Conservation (phyloP, 495 filamentous ascomycete species). For the Trichocladium antarcticum region DNA sequence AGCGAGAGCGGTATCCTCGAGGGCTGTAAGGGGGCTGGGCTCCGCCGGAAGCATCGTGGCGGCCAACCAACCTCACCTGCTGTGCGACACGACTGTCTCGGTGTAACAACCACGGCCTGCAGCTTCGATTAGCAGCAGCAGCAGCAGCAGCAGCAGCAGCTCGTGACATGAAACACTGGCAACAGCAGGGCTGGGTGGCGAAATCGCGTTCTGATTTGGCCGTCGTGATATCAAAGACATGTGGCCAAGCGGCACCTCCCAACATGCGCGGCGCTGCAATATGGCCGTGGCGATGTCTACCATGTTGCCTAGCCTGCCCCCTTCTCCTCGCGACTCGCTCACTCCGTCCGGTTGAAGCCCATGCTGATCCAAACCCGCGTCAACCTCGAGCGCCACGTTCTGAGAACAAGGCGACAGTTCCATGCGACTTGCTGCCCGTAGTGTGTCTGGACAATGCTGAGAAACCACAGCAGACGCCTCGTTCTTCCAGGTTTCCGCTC, state of each 20-base stretch:
- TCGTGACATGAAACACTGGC: too few species aligned
- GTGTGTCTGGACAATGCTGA: constrained; percentile 24
- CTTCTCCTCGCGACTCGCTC: neutral
- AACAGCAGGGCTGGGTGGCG: too few species aligned
- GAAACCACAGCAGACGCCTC: constrained; percentile 29
- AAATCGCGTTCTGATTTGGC: neutral
- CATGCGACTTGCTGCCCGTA: constrained; percentile 23
- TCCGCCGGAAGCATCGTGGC: constrained; percentile 19
- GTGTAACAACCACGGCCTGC: constrained; percentile 7
- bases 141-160: too few species aligned
- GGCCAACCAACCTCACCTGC: constrained; percentile 5
- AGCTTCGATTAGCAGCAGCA: neutral
- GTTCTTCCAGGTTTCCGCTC: constrained; percentile 26
- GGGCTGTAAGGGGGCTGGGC: neutral
- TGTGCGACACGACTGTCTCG: constrained; percentile 12
- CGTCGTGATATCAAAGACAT: neutral
- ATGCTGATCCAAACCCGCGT: constrained; percentile 3
- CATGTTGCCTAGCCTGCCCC: too few species aligned
- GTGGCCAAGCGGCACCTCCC: neutral
- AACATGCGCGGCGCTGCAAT: neutral
- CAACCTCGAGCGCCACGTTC: constrained; percentile 20
- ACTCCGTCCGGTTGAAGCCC: constrained; percentile 1
- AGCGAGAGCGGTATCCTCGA: neutral
- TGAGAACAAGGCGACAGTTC: constrained; percentile 16
- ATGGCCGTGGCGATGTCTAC: neutral